Conservation (phyloP, 2,329 filamentous ascomycete species). For the Aspergillus proliferans region DNA sequence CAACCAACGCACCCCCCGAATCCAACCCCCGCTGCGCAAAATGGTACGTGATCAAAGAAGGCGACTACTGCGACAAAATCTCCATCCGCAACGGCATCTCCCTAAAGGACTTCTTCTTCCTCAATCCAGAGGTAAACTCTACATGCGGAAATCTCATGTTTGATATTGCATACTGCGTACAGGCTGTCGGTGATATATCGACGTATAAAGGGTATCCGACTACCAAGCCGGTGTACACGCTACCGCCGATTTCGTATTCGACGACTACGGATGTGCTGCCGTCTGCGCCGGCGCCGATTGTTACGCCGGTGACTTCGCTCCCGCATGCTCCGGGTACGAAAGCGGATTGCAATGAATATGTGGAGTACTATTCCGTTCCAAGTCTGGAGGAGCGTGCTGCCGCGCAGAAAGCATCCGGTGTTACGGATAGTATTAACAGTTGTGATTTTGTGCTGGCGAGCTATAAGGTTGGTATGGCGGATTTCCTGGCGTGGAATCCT, state of each 20-base stretch:
- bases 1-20: neutral
- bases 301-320: neutral
- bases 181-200: constrained; percentile 7
- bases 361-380: neutral
- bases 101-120: constrained; percentile 8
- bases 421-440: constrained; percentile 5
- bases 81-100: constrained; percentile 5
- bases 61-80: constrained; percentile 5
- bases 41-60: constrained; percentile 2
- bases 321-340: constrained; percentile 4
- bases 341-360: constrained; percentile 1
- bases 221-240: constrained; percentile 1
- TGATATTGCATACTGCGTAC: constrained; percentile 15
- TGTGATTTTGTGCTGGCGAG: constrained; percentile 8
- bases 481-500: constrained; percentile 12
- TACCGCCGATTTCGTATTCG: neutral
- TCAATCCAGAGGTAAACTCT: constrained; percentile 13
- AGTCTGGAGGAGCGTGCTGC: neutral
- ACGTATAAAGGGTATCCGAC: constrained; percentile 7
- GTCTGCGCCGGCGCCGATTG: constrained; percentile 1
- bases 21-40: neutral
- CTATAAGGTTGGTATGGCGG: constrained; percentile 8
- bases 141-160: constrained; percentile 15
- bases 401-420: neutral
- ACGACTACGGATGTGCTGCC: constrained; percentile 3